Base-by-base conservation (phyloP, 192 early-diverging fungal genomes). In the Rhizoclosmatium globosum region DNA sequence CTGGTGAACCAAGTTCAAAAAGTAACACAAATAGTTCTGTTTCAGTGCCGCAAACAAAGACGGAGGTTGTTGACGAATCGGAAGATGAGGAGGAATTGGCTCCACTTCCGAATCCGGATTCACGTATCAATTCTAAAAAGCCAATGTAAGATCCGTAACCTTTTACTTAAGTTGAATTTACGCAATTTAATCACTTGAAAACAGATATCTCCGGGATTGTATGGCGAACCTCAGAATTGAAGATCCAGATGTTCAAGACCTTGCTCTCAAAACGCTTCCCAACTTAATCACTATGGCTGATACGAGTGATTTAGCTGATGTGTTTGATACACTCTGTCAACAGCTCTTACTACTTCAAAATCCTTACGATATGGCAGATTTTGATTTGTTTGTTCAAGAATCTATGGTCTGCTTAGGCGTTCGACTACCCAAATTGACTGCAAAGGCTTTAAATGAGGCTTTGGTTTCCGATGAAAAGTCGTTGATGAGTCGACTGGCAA, bases 141-240 rank as follows among this genome's bases (percentile, higher is more conserved):
- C 61, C 64, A 23, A 17, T 76, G 74, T 67, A 62, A 43, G 72
- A 17, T 64, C 0, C 0, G 0, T 31, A 1, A 64, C 9, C 4
- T 39, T 44, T 69, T 6, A 3, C 31, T 72, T 19, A 64, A 31
- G 9, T 47, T 47, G 67, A 31, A 45, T 46, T 38, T 65, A 65
- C 39, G 13, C 39, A 47, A 9, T 45, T 13, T 68, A 7, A 46
- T 44, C 17, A 17, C 31, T 64, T 56, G 2, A 3, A 2, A 46
- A 46, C 42, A 76, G 74, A 23, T 76, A 76, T 67, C 45, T 76
- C 4, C 74, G 64, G 19, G 74, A 76, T 42, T 76, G 74, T 53
- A 2, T 67, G 4, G 4, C 17, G 46, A 76, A 76, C 38, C 31
- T 76, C 0, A 43, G 74, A 45, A 31, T 38, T 44, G 74, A 76